Evolutionary conservation across 306 rosid species (phyloP), one percentile per base, ranked within the genome.

Genomic region (apple (Malus domestica)): DNA sequence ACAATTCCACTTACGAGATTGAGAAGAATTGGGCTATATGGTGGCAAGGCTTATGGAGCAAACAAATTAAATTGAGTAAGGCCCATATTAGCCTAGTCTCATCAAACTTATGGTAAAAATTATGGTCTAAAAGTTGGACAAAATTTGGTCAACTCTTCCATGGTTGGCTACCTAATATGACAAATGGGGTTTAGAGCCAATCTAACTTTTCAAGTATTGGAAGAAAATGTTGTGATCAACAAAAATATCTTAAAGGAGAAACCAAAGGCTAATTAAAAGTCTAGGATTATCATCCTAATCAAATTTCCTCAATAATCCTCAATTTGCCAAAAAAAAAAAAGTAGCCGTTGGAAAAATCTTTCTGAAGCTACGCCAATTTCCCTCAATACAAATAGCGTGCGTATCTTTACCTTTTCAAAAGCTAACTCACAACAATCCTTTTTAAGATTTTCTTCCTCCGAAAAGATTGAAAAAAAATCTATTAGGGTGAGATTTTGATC

Each of bases 281-380:
- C 80, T 22, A 74, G 67, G 55, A 58, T 64, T 76, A 30, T 76
- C 82, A 64, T 69, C 20, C 71, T 72, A 1, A 29, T 20, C 64
- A 78, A 42, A 44, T 63, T 80, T 78, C 80, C 87, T 70, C 77
- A 10, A 40, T 4, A 57, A 54, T 6, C 23, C 58, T 13, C 22
- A 66, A 72, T 58, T 78, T 46, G 13, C 19, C 62, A 73, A 69
- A 18, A 58, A 29, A 58, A 29, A 29, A 4, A 61, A 19, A 57
- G 6, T 89, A 81, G 88, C 86, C 85, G 89, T 85, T 90, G 68
- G 77, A 60, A 52, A 58, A 49, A 49, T 45, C 27, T 25, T 38
- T 60, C 22, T 15, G 68, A 13, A 44, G 42, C 46, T 23, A 72
- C 8, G 33, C 14, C 38, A 33, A n/a, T 6, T 2, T 32, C 59